Percentiles rank a stretch among this genome's conserved stretches.
Conservation (phyloP, 345 rosid genomes). For the Eucalyptus cloeziana region DNA sequence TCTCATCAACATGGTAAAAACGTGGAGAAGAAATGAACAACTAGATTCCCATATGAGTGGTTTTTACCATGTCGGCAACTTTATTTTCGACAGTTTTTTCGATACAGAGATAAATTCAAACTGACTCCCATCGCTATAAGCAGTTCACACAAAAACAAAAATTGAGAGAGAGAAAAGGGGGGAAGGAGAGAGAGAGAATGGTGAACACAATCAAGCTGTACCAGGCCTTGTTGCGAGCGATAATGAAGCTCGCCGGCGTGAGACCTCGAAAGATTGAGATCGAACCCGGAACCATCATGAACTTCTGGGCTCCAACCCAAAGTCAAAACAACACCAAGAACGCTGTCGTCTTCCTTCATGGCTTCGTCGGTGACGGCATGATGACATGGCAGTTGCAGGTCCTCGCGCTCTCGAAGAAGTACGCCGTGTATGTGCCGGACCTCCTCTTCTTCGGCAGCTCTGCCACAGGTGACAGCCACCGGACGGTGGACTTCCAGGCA, state of each 20-base stretch:
- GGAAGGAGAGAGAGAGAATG: background rate
- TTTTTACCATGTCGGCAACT: background rate
- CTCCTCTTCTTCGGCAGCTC: slow-evolving; percentile 36
- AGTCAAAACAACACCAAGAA: background rate
- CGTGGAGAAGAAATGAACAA: background rate
- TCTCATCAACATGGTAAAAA: background rate
- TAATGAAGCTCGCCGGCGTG: slow-evolving; percentile 10
- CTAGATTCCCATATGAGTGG: background rate
- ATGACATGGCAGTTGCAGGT: slow-evolving; percentile 31
- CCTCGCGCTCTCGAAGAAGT: slow-evolving; percentile 7
- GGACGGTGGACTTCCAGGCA: slow-evolving; percentile 28
- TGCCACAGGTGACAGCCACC: slow-evolving; percentile 2
- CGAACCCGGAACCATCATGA: slow-evolving; percentile 17
- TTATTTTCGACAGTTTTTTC: background rate
- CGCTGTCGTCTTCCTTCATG: slow-evolving; percentile 27
- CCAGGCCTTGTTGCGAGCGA: background rate
- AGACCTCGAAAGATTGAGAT: slow-evolving; percentile 6
- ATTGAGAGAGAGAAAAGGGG: background rate
- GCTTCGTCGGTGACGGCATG: slow-evolving; percentile 19
- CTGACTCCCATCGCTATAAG: background rate
- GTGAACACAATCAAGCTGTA: slow-evolving; percentile 1
- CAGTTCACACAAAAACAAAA: background rate
- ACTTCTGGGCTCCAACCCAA: background rate
- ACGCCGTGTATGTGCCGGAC: slow-evolving; percentile 36
- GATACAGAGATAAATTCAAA: background rate